Evolutionary conservation across 1,284 basidiomycete species (phyloP).

Genomic region (Fomitopsis palustris): DNA sequence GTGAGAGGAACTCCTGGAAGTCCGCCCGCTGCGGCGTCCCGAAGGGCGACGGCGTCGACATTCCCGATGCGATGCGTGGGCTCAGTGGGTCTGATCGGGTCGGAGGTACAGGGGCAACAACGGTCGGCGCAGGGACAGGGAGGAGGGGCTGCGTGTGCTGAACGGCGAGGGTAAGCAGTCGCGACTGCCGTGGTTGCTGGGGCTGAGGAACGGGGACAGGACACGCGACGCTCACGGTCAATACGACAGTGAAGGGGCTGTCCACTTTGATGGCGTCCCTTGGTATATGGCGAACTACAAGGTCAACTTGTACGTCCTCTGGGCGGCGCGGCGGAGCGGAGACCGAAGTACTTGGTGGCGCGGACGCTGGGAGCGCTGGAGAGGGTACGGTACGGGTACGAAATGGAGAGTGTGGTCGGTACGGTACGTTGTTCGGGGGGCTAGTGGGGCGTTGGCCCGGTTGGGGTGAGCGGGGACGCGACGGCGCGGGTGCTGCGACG

Average conservation of each 20-base stretch:
- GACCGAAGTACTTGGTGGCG: background rate
- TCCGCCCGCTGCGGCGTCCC: conserved; percentile 33
- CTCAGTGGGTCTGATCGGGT: conserved; percentile 34
- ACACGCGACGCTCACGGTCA: conserved; percentile 47
- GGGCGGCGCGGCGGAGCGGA: conserved; percentile 9
- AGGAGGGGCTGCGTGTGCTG: conserved; percentile 56
- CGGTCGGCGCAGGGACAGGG: conserved; percentile 16
- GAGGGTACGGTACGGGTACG: conserved; percentile 34
- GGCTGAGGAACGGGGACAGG: conserved; percentile 28
- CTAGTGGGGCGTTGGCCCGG: conserved; percentile 42
- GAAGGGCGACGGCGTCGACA: conserved; percentile 46
- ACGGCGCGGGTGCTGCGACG: conserved; percentile 33
- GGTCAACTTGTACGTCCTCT: conserved; percentile 52
- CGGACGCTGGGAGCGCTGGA: background rate
- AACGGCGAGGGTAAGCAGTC: conserved; percentile 50
- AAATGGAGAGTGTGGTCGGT: conserved; percentile 56
- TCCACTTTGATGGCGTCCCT: conserved; percentile 43
- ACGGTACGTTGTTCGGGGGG: conserved; percentile 30
- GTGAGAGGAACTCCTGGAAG: conserved; percentile 46
- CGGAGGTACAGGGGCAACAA: conserved; percentile 11
- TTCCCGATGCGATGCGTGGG: conserved; percentile 42
- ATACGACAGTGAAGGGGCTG: conserved; percentile 53
- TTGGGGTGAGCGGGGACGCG: conserved; percentile 52
- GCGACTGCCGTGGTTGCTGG: conserved; percentile 30
- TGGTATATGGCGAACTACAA: conserved; percentile 53